Conservation (phyloP, 495 filamentous ascomycete species). For the Neurospora sp. region DNA sequence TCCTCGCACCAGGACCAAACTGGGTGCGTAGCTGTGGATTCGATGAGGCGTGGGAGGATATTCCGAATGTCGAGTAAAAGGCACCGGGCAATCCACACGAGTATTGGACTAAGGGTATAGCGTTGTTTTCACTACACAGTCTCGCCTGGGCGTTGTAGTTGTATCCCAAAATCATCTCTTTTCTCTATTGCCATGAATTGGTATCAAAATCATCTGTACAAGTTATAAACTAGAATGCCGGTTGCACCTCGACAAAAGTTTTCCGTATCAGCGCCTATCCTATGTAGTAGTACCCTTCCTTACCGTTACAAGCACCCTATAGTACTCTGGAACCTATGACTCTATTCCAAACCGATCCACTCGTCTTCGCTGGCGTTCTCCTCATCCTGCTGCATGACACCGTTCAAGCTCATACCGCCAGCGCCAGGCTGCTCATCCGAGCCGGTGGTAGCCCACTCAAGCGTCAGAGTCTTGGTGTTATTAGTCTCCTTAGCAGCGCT, state of each 20-base stretch:
- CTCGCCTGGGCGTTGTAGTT: neutral
- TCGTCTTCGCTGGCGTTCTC: slow-evolving; percentile 33
- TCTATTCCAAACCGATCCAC: slow-evolving; percentile 46
- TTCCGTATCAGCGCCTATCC: neutral
- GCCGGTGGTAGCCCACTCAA: slow-evolving; percentile 8
- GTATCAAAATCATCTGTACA: slow-evolving; percentile 11
- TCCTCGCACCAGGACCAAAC: slow-evolving; percentile 29
- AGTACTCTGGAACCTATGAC: slow-evolving; percentile 5
- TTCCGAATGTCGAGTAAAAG: slow-evolving; percentile 3
- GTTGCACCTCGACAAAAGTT: neutral
- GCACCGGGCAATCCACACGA: neutral
- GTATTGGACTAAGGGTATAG: neutral
- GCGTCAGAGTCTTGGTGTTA: slow-evolving; percentile 1
- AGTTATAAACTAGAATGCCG: neutral
- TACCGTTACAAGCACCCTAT: neutral
- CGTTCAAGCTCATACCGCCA: slow-evolving; percentile 11
- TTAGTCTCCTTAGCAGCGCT: slow-evolving; percentile 8
- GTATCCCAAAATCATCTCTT: neutral
- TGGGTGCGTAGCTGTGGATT: slow-evolving; percentile 52
- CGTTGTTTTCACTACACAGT: neutral
- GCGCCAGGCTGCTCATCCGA: slow-evolving; percentile 10
- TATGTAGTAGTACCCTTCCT: neutral
- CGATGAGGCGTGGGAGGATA: slow-evolving; percentile 44
- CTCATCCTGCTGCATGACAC: slow-evolving; percentile 21
- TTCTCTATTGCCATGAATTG: slow-evolving; percentile 5